Base-by-base conservation (phyloP, 768 basidiomycete genomes). In the Pleurotus tuoliensis region DNA sequence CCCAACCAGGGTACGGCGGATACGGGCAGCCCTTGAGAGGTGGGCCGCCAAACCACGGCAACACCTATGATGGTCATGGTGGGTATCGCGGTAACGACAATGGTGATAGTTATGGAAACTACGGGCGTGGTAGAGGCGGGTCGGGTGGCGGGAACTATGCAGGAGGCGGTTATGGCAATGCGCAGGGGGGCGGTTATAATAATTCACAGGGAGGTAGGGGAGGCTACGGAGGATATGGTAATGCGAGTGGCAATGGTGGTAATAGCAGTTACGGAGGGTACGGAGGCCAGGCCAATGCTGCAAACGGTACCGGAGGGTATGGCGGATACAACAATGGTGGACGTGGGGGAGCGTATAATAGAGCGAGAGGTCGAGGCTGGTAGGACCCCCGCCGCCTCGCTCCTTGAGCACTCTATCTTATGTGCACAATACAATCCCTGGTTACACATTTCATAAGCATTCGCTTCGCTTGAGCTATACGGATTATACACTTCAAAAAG, bases 341-440 rank as follows among this genome's bases (percentile, higher is more conserved):
- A 41, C 47, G 58, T 40, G 59, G 67, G 25, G 56, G 62, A 9
- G 37, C 62, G 47, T 60, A 62, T 20, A 46, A 74, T 48, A 70
- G 82, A 56, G 81, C 81, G 25, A 71, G 83, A 62, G 84, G 81
- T 8, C 73, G 83, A 39, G 78, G 79, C 45, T 76, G 80, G 69
- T 71, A 64, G 73, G 71, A 48, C 62, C 64, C 65, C 62, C 34
- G 41, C 24, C 16, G 6, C 7, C 37, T 4, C n/a, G 30, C 30
- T 34, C 30, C 11, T 34, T 11, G 30, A 9, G 30, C 4, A 30
- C 30, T 9, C 7, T 30, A 68, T 49, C 61, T 27, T 58, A 47
- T 47, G 25, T 27, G 12, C 43, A 30, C n/a, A 20, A 6, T 37
- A 47, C 38, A 48, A 50, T 25, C 9, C 43, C 46, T 34, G 30